Conservation (phyloP, 1,284 basidiomycete genomes). For the Meira miltonrushii region DNA sequence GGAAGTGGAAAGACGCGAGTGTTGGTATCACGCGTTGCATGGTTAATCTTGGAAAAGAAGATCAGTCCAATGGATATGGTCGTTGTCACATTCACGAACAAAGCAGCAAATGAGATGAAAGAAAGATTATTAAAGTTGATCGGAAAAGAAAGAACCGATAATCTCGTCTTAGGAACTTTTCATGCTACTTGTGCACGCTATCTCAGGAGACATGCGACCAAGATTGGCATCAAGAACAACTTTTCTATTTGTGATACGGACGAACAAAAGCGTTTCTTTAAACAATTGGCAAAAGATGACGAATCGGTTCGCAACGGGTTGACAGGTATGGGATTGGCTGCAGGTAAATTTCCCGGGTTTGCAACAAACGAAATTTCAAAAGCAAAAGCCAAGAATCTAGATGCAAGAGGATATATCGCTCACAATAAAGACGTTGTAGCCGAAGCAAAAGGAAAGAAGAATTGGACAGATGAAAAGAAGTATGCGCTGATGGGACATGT, state of each 20-base stretch:
- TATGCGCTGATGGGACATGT: conserved; percentile 51
- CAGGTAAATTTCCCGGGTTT: conserved; percentile 66
- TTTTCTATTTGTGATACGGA: conserved; percentile 79
- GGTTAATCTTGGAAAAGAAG: conserved; percentile 38
- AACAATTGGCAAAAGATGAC: conserved; percentile 61
- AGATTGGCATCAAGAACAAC: conserved; percentile 65
- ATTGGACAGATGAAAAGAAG: background rate
- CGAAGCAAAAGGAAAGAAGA: background rate
- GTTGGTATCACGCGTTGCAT: conserved; percentile 44
- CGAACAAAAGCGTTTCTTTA: conserved; percentile 70
- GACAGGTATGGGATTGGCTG: conserved; percentile 56
- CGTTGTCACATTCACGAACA: conserved; percentile 59
- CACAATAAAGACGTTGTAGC: background rate
- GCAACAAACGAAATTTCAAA: conserved; percentile 67
- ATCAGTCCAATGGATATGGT: conserved; percentile 40
- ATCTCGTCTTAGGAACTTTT: conserved; percentile 70
- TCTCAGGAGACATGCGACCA: conserved; percentile 64
- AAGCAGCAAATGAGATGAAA: conserved; percentile 84
- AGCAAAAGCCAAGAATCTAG: conserved; percentile 69
- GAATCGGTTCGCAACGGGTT: conserved; percentile 55
- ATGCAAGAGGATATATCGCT: conserved; percentile 54
- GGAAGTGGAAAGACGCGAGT: conserved; percentile 51
- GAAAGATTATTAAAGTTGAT: conserved; percentile 68
- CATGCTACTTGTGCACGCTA: conserved; percentile 71
- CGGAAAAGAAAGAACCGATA: conserved; percentile 61